Evolutionary conservation across 163 green algal genomes (phyloP), one percentile per base, ranked within the genome.

Genomic region (Chlamydomonas reinhardtii): DNA sequence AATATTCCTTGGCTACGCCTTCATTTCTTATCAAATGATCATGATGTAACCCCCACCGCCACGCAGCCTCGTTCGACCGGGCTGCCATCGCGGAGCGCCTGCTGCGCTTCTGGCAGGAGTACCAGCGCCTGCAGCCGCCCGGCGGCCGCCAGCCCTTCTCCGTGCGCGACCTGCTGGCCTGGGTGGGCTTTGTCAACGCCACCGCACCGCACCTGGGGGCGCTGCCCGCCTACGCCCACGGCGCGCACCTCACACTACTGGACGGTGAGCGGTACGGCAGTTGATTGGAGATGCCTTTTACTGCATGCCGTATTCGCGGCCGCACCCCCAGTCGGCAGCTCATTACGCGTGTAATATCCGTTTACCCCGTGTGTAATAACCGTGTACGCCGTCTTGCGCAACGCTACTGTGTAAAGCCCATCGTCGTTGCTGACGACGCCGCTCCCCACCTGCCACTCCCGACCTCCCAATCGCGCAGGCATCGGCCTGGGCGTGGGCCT

Each of bases 81-180:
- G 31, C 48, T 15, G 82, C 61, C 29, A 74, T 84, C 16, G 85
- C 88, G 1, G 59, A 79, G 8, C 84, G 84, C 70, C 91, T 99
- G 78, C 89, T 99, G 25, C 83, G 89, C 22, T 99, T 99, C 85
- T 99, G 97, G 97, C 70, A 87, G 70, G 81, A 79, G 56, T 87
- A 87, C 56, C 37, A 24, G 83, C 90, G 0, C 79, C 88, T 25
- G 64, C 84, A 87, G 59, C 81, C 81, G 22, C 43, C 68, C 32
- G 76, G 81, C 22, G 92, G 85, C 2, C 89, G 93, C 52, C 88
- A 91, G 37, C 88, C 82, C 12, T 89, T 99, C 15, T 97, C 93
- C 0, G 88, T 99, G n/a, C 94, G 98, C 22, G 98, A 99, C 90
- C 92, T 99, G 71, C 93, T 99, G 73, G 92, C 96, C 0, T 98